A percentile compares a stretch with the other conserved stretches of the same genome.
Evolutionary conservation across 768 basidiomycete genomes (phyloP).

Genomic region (Lactifluus volemus): DNA sequence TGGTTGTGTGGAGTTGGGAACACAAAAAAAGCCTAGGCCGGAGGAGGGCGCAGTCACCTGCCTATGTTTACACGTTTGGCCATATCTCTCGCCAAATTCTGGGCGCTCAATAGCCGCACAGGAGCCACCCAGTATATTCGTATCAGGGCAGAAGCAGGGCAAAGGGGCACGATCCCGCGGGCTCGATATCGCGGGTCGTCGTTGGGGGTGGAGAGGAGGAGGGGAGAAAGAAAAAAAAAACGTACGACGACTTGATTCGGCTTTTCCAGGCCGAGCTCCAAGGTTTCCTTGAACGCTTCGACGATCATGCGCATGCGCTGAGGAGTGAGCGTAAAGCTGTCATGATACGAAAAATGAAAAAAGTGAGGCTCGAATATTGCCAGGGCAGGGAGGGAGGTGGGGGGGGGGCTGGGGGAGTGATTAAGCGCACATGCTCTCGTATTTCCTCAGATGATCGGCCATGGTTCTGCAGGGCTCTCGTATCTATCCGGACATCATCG

Average conservation of each 20-base stretch:
- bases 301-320: conserved; percentile 96
- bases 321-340: conserved; percentile 77
- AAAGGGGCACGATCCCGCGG: not conserved
- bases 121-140: not conserved
- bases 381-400: not conserved
- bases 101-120: conserved; percentile 1
- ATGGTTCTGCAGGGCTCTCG: conserved; percentile 54
- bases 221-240: conserved; percentile 20
- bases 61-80: not conserved
- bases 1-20: too few species aligned
- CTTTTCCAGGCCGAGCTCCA: conserved; percentile 81
- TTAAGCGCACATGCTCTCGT: conserved; percentile 67
- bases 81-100: not conserved
- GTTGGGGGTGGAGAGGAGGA: too few species aligned
- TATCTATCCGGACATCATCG: conserved; percentile 9
- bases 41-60: not conserved
- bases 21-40: not conserved
- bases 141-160: not conserved
- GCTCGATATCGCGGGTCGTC: not conserved
- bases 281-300: conserved; percentile 87
- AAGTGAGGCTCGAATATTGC: not conserved
- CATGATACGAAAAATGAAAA: not conserved
- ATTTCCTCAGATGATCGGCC: conserved; percentile 89
- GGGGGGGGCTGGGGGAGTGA: too few species aligned
- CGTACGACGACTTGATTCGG: conserved; percentile 81